Evolutionary conservation across 139 green algal genomes (phyloP).

Genomic region (Asterochloris sp.): DNA sequence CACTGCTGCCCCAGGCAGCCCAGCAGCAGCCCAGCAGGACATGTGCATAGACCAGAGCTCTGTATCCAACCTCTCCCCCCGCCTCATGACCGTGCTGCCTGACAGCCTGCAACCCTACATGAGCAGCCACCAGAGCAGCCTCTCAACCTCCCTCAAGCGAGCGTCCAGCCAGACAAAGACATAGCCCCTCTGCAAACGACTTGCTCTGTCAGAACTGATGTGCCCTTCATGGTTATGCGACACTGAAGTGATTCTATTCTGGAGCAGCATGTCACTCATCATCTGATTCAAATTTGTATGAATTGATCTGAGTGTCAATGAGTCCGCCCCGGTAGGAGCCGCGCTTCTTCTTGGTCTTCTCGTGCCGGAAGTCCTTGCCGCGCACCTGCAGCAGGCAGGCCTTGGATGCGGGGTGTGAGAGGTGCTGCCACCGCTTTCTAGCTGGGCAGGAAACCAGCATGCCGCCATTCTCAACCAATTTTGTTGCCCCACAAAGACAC

Average conservation of each 20-base stretch:
- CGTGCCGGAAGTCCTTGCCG: constrained; percentile 93
- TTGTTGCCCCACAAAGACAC: background rate
- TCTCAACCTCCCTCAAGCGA: no score
- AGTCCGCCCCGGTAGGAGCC: constrained; percentile 86
- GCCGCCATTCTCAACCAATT: background rate
- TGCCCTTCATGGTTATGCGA: no score
- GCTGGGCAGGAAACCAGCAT: background rate
- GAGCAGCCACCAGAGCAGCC: background rate
- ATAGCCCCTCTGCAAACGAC: no score
- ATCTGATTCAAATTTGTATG: constrained; percentile 95
- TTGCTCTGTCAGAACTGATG: no score
- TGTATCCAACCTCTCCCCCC: no score
- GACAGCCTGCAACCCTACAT: background rate
- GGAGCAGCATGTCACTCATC: constrained; percentile 24
- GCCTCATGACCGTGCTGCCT: background rate
- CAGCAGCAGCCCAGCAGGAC: no score
- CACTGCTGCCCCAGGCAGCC: no score
- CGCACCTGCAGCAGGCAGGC: constrained; percentile 34
- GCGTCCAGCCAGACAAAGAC: no score
- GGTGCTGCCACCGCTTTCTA: background rate
- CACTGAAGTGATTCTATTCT: no score
- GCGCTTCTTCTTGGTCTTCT: constrained; percentile 99
- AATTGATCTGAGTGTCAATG: constrained; percentile 81
- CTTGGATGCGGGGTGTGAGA: background rate
- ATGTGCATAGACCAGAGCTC: no score